Base-by-base conservation (phyloP, 345 rosid genomes). In the Populus tremula region DNA sequence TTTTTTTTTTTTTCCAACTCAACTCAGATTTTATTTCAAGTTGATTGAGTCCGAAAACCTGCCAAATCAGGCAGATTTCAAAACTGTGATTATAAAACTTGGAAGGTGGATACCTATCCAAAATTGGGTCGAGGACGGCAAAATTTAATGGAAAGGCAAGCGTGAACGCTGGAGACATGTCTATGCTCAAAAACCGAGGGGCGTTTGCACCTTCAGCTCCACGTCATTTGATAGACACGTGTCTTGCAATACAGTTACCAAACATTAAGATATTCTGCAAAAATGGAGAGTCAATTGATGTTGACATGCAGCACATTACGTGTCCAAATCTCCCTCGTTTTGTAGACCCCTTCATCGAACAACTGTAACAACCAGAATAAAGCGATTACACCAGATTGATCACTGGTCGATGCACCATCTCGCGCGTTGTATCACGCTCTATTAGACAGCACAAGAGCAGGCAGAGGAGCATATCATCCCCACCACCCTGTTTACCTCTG, bases 161-260 rank as follows among this genome's bases (percentile, higher is more conserved):
- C 5, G 36, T 8, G 10, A 65, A 78, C 53, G 79, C 27, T 18
- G 7, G 83, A 74, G 76, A 85, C 85, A 78, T 85, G 84, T 66
- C 74, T 12, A 10, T 3, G 29, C 25, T 7, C 33, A 50, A 70
- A 21, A 12, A 62, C 67, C 38, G 69, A 62, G 23, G 4, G 18
- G 64, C 11, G 8, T 9, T n/a, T 23, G 77, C 84, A 63, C 20
- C 78, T 8, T 81, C 80, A 61, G 69, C 54, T 69, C 87, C 89
- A 85, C 86, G 84, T 87, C 86, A 75, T 20, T 14, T 29, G 0
- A 1, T 1, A 0, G 70, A 65, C 87, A 85, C 87, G 90, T 84
- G 90, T 87, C 84, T 3, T 2, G 0, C 35, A 4, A 1, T 36
- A 5, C 23, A 50, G 43, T 0, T 1, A 13, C 45, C 64, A 23